Evolutionary conservation across 352 stramenopile species (phyloP).

Genomic region (Phytophthora ramorum): DNA sequence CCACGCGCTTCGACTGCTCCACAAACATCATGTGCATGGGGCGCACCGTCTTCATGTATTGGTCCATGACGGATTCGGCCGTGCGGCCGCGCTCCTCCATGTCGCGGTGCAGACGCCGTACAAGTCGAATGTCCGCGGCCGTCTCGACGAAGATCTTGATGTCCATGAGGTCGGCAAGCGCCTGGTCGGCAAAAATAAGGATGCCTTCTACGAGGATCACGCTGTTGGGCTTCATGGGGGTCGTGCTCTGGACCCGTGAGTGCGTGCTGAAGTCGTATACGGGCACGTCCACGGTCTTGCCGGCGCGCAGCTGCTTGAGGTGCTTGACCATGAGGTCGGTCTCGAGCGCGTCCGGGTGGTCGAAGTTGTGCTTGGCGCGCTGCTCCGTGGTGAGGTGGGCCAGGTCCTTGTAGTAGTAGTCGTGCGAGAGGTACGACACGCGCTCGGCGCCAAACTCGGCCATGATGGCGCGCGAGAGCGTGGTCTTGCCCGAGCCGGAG

Average conservation of each 20-base stretch:
- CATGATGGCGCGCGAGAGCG: slow-evolving; percentile 91
- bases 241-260: slow-evolving; percentile 80
- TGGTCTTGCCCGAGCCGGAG: slow-evolving; percentile 93
- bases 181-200: slow-evolving; percentile 94
- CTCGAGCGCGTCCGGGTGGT: slow-evolving; percentile 97
- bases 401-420: slow-evolving; percentile 98
- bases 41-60: slow-evolving; percentile 98
- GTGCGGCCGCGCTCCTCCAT: slow-evolving; percentile 94
- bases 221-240: slow-evolving; percentile 85
- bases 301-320: slow-evolving; percentile 84
- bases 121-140: slow-evolving; percentile 94
- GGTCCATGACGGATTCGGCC: slow-evolving; percentile 94
- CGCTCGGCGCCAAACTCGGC: slow-evolving; percentile 87
- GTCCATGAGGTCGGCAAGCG: slow-evolving; percentile 93
- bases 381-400: slow-evolving; percentile 89
- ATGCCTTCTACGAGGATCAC: slow-evolving; percentile 98
- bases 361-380: slow-evolving; percentile 95
- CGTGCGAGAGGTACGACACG: slow-evolving; percentile 95
- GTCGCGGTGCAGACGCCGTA: slow-evolving; percentile 93
- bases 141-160: slow-evolving; percentile 99
- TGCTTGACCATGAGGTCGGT: slow-evolving; percentile 95
- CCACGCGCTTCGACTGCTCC: slow-evolving; percentile 95
- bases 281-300: slow-evolving; percentile 91
- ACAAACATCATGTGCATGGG: slow-evolving; percentile 99
- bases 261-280: slow-evolving; percentile 97